Evolutionary conservation across 2,329 filamentous ascomycete genomes (phyloP).

Genomic region (Aspergillus ibericus): DNA sequence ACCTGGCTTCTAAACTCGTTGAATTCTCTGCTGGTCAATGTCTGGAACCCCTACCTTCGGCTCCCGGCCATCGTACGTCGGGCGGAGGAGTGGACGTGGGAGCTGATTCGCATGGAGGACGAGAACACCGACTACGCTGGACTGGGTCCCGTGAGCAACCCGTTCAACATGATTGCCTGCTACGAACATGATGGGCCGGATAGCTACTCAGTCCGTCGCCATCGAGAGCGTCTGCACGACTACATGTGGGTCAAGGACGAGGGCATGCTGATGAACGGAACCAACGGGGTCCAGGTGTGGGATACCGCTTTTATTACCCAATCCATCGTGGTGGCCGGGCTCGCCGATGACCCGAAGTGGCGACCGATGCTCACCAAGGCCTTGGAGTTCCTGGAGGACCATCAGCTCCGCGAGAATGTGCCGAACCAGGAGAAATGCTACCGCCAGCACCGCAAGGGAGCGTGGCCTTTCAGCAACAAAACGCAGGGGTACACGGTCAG

Average conservation of each 20-base stretch:
- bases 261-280: conserved; percentile 92
- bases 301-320: conserved; percentile 91
- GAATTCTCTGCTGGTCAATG: conserved; percentile 75
- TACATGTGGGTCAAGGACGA: conserved; percentile 89
- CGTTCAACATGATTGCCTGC: conserved; percentile 86
- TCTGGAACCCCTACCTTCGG: conserved; percentile 80
- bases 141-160: conserved; percentile 83
- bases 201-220: conserved; percentile 68
- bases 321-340: conserved; percentile 73
- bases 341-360: conserved; percentile 76
- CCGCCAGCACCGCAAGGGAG: conserved; percentile 85
- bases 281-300: conserved; percentile 97
- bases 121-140: conserved; percentile 85
- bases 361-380: conserved; percentile 79
- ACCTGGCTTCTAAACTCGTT: conserved; percentile 74
- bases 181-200: conserved; percentile 82
- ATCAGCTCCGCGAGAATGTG: conserved; percentile 86
- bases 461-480: conserved; percentile 92
- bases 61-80: conserved; percentile 63
- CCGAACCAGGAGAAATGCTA: conserved; percentile 78
- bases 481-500: conserved; percentile 93
- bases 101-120: conserved; percentile 86
- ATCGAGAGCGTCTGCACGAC: conserved; percentile 79
- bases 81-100: conserved; percentile 78
- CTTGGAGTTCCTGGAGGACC: conserved; percentile 80